Percentiles rank a stretch among this genome's conserved stretches.
phyloP scores from a whole-genome alignment of 169 alveolate genomes.

The Plasmodium relictum region DNA sequence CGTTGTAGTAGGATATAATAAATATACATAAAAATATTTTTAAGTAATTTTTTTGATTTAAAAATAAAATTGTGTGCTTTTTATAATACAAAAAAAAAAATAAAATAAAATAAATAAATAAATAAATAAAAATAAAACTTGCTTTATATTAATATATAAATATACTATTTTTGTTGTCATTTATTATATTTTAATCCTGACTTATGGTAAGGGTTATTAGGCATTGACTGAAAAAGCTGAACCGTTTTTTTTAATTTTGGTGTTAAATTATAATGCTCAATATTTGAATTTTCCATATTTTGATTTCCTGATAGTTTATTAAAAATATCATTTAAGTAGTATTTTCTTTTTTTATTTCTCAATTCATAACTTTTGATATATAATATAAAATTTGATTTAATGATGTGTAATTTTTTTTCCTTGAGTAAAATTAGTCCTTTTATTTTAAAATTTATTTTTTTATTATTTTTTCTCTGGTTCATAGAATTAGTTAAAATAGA shows the following conservation, averaged over 20 bases:
- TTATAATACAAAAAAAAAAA: no score
- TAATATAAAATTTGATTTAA: constrained; percentile 13
- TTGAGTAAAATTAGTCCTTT: not conserved
- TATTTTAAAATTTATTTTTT: constrained; percentile 16
- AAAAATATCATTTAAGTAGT: constrained; percentile 26
- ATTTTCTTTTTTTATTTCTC: constrained; percentile 6
- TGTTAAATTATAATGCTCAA: constrained; percentile 57
- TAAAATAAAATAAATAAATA: no score
- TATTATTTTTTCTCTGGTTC: constrained; percentile 18
- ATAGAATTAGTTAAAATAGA: constrained; percentile 41
- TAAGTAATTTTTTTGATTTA: no score
- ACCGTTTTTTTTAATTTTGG: constrained; percentile 76
- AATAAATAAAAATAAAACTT: no score
- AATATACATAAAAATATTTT: no score
- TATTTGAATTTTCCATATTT: constrained; percentile 35
- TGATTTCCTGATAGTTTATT: constrained; percentile 45
- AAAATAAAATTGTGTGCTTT: no score
- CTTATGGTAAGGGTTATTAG: constrained; percentile 65
- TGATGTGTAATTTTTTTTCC: constrained; percentile 22
- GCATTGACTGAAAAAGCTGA: constrained; percentile 42
- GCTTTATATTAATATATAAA: no score
- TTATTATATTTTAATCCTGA: not conserved
- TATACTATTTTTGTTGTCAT: no score
- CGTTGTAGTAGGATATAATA: no score
- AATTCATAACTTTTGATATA: constrained; percentile 47